Evolutionary conservation across 2,329 filamentous ascomycete species (phyloP), one percentile per base, ranked within the genome.

Genomic region (Talaromyces verruculosus): DNA sequence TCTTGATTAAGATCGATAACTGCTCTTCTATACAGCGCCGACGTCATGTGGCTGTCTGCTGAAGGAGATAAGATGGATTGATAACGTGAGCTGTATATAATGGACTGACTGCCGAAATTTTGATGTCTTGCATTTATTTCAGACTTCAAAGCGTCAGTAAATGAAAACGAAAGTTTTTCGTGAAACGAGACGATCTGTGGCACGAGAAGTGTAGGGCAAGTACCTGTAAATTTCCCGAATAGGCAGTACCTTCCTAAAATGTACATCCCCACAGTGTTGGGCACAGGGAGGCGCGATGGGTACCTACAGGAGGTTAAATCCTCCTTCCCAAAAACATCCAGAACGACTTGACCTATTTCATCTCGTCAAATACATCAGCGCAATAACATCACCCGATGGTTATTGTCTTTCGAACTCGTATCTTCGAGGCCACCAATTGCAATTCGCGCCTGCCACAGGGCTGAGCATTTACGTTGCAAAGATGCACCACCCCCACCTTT

Each of bases 401-500:
- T 39, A 17, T 39, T 35, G 13, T 57, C 33, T n/a, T 37, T 22
- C 45, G 10, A 6, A 25, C 43, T 62, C 43, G 60, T 53, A 51
- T 51, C 19, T 28, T 25, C 35, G 45, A 28, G 60, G 60, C 60
- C 45, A 51, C 60, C 60, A 62, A 62, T 62, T 51, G 45, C 45
- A 62, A 30, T n/a, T 10, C 60, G 8, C 33, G 17, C 45, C 22
- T 51, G 33, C 33, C 60, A 62, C 60, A 28, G 28, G 45, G 25
- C 59, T 62, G 45, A 62, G 45, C 60, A 37, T 22, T 17, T 37
- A 55, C 61, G 22, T 63, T 28, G 61, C 35, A 5, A 51, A 39
- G 35, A 63, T 51, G 45, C 61, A 55, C 19, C 47, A 13, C 22
- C 61, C 60, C 61, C 61, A 51, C 61, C 61, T 63, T 63, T 63